Evolutionary conservation across 495 filamentous ascomycete species (phyloP).

Genomic region (Aspergillus sparsus): DNA sequence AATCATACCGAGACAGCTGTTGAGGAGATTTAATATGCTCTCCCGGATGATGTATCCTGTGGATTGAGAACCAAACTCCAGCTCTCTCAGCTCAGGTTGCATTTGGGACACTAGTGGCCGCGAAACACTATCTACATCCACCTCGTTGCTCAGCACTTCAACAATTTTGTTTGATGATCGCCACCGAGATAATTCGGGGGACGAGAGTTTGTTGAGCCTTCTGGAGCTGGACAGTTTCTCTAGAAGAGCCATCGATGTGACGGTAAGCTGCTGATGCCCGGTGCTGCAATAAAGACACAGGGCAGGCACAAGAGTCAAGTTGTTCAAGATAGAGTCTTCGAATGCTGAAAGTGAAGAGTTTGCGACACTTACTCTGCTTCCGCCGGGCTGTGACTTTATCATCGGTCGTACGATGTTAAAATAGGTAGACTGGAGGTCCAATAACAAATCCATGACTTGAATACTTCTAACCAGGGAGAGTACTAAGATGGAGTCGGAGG

Average conservation of each 20-base stretch:
- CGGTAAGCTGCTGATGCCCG: slow-evolving; percentile 70
- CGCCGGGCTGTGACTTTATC: slow-evolving; percentile 57
- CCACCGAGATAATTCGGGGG: slow-evolving; percentile 46
- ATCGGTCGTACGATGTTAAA: slow-evolving; percentile 79
- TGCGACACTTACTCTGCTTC: slow-evolving; percentile 52
- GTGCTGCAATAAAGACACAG: slow-evolving; percentile 82
- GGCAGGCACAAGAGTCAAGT: slow-evolving; percentile 71
- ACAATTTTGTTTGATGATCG: slow-evolving; percentile 75
- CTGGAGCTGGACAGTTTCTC: slow-evolving; percentile 81
- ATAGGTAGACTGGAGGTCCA: slow-evolving; percentile 89
- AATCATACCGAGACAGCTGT: slow-evolving; percentile 69
- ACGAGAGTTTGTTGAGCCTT: slow-evolving; percentile 62
- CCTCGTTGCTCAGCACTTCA: slow-evolving; percentile 69
- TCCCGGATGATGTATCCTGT: slow-evolving; percentile 74
- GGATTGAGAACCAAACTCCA: slow-evolving; percentile 61
- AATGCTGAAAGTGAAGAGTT: slow-evolving; percentile 79
- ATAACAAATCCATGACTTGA: slow-evolving; percentile 74
- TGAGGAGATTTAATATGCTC: slow-evolving; percentile 78
- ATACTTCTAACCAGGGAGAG: slow-evolving; percentile 71
- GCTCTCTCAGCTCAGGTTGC: slow-evolving; percentile 59
- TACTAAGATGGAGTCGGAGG: slow-evolving; percentile 72
- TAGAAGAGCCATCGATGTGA: slow-evolving; percentile 75
- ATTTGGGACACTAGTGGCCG: slow-evolving; percentile 67
- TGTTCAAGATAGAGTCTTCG: slow-evolving; percentile 86
- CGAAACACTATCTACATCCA: slow-evolving; percentile 68